Percentiles rank a stretch among this genome's conserved stretches.
phyloP scores from a whole-genome alignment of 805 yeast genomes.

The Metschnikowia cerradonensis region DNA sequence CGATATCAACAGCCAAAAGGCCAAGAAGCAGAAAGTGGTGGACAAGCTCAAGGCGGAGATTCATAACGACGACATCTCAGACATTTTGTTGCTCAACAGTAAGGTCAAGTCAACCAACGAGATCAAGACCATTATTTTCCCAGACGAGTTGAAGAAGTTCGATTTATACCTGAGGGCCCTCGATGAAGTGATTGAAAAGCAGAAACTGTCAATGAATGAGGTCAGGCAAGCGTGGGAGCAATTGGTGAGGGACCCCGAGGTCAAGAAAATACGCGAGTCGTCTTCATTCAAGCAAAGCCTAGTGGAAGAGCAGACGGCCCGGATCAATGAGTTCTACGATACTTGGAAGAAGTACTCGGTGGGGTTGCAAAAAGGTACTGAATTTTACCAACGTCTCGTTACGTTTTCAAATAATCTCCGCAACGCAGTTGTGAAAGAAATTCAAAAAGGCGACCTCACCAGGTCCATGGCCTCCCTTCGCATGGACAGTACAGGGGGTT shows the following conservation, averaged over 20 bases:
- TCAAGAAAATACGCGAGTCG: constrained; percentile 41
- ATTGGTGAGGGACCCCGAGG: constrained; percentile 24
- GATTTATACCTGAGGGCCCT: constrained; percentile 62
- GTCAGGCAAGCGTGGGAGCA: constrained; percentile 29
- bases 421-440: constrained; percentile 19
- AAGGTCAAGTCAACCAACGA: constrained; percentile 56
- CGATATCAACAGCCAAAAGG: constrained; percentile 57
- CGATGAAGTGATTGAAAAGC: constrained; percentile 64
- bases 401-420: constrained; percentile 28
- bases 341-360: constrained; percentile 53
- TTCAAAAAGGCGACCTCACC: constrained; percentile 9
- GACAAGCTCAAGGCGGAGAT: constrained; percentile 64
- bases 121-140: constrained; percentile 51
- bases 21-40: constrained; percentile 59
- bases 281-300: constrained; percentile 36
- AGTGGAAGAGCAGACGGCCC: constrained; percentile 27
- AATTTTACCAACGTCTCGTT: constrained; percentile 55
- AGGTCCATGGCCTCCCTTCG: constrained; percentile 12
- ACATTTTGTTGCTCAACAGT: constrained; percentile 60
- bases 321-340: constrained; percentile 47
- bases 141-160: constrained; percentile 73
- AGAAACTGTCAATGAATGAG: constrained; percentile 43
- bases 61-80: constrained; percentile 82
- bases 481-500: constrained; percentile 1
- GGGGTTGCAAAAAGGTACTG: constrained; percentile 59